Percentiles rank a stretch among this genome's conserved stretches.
Conservation (phyloP, 352 stramenopile genomes). For the Globisporangium barbulae region DNA sequence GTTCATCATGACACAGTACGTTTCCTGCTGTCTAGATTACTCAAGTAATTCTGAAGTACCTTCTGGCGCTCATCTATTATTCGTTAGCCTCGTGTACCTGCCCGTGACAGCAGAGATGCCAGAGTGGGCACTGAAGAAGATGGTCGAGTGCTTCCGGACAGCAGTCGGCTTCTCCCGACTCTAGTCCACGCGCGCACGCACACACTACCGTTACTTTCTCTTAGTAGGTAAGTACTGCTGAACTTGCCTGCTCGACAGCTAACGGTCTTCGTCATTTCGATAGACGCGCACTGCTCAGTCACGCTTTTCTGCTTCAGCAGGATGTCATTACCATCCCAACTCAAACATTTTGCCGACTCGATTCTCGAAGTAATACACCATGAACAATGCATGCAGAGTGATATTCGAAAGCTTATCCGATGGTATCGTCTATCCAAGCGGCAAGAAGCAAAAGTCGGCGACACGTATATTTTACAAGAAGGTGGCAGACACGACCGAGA, state of each 20-base stretch:
- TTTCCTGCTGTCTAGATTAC: not conserved
- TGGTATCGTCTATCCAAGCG: not conserved
- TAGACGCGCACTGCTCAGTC: not conserved
- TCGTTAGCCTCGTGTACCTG: constrained; percentile 66
- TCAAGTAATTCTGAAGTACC: not conserved
- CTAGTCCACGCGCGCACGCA: not conserved
- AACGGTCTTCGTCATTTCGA: not conserved
- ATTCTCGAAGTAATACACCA: too few species aligned
- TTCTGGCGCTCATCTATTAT: not conserved
- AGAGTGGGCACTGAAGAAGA: constrained; percentile 76
- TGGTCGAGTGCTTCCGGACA: constrained; percentile 57
- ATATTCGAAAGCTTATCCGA: not conserved
- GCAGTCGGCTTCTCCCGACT: constrained; percentile 36
- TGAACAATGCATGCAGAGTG: not conserved
- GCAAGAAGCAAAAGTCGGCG: not conserved
- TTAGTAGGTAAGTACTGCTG: not conserved
- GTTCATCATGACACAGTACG: constrained; percentile 69
- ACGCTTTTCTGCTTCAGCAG: not conserved
- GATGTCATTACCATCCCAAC: not conserved
- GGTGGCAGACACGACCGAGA: not conserved
- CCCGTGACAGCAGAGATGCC: constrained; percentile 75
- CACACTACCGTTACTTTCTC: not conserved
- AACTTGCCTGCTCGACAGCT: not conserved
- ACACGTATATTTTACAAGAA: not conserved
- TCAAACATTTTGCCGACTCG: not conserved